These are phyloP conservation scores for Chrysanthemum makinoi DNA, from an alignment of 129 eudicot species.

Conservation along the genomic window DNA sequence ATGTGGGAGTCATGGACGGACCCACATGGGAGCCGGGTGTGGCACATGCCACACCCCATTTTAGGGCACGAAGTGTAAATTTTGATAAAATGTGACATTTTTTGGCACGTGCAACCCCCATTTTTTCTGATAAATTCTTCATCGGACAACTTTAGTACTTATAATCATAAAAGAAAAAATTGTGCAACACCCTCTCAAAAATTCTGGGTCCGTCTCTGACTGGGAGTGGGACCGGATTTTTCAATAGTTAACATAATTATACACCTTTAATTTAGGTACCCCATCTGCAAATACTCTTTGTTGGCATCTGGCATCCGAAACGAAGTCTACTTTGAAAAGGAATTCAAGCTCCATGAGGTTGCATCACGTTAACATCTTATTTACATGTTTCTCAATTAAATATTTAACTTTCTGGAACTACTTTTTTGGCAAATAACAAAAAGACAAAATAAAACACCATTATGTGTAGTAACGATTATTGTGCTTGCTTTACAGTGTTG, in stretches of 20 bases:
- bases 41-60: too few species aligned
- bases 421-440: too few species aligned
- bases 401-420: not conserved
- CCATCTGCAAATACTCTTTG: conserved; percentile 80
- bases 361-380: not conserved
- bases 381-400: not conserved
- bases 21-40: too few species aligned
- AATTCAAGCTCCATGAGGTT: conserved; percentile 40
- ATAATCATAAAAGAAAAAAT: too few species aligned
- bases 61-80: too few species aligned
- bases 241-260: not conserved
- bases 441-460: conserved; percentile 20
- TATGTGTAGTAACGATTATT: not conserved
- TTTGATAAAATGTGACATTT: too few species aligned
- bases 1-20: not conserved
- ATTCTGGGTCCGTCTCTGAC: too few species aligned
- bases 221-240: too few species aligned
- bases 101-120: too few species aligned
- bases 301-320: conserved; percentile 96
- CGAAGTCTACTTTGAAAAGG: conserved; percentile 66
- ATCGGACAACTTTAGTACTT: too few species aligned
- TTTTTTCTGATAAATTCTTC: too few species aligned
- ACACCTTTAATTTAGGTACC: conserved; percentile 44
- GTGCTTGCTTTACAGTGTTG: conserved; percentile 48
- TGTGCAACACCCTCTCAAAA: too few species aligned